Evolutionary conservation across 2,329 filamentous ascomycete species (phyloP).

Genomic region (Cladosporium sp.): DNA sequence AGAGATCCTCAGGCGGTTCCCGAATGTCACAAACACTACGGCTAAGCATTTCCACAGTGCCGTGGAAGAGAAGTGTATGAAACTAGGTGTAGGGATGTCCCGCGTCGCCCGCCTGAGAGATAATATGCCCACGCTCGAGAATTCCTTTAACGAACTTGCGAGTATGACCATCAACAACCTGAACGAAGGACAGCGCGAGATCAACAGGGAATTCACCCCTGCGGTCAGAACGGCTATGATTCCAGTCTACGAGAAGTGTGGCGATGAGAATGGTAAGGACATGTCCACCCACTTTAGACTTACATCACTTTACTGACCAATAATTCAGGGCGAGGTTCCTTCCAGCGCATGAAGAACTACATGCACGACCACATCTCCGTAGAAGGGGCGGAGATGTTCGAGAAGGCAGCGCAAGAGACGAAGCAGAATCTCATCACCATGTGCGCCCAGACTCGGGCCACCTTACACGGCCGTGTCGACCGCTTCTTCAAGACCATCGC

Average conservation of each 20-base stretch:
- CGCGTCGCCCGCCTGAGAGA: slow-evolving; percentile 38
- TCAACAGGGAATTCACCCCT: slow-evolving; percentile 52
- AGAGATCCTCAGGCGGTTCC: slow-evolving; percentile 36
- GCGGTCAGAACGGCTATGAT: slow-evolving; percentile 45
- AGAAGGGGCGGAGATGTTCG: slow-evolving; percentile 48
- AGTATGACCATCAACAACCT: slow-evolving; percentile 34
- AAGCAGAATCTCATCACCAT: slow-evolving; percentile 38
- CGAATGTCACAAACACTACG: slow-evolving; percentile 27
- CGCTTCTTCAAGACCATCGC: slow-evolving; percentile 38
- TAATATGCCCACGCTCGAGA: slow-evolving; percentile 41
- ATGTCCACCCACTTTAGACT: slow-evolving; percentile 5
- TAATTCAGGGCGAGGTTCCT: slow-evolving; percentile 37
- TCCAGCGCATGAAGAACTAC: slow-evolving; percentile 48
- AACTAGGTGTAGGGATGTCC: slow-evolving; percentile 38
- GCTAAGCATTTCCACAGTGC: slow-evolving; percentile 40
- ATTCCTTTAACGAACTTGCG: slow-evolving; percentile 38
- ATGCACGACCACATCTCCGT: slow-evolving; percentile 46
- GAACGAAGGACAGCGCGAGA: slow-evolving; percentile 46
- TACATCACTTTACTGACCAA: slow-evolving; percentile 14
- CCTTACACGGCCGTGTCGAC: slow-evolving; percentile 43
- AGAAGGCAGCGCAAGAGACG: slow-evolving; percentile 40
- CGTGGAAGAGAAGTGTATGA: slow-evolving; percentile 37
- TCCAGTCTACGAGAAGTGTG: slow-evolving; percentile 44
- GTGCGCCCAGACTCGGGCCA: slow-evolving; percentile 39
- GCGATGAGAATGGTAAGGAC: slow-evolving; percentile 35